A percentile compares a stretch with the other conserved stretches of the same genome.
Conservation (phyloP, 1,284 basidiomycete genomes). For the Trichosporon coremiiforme region DNA sequence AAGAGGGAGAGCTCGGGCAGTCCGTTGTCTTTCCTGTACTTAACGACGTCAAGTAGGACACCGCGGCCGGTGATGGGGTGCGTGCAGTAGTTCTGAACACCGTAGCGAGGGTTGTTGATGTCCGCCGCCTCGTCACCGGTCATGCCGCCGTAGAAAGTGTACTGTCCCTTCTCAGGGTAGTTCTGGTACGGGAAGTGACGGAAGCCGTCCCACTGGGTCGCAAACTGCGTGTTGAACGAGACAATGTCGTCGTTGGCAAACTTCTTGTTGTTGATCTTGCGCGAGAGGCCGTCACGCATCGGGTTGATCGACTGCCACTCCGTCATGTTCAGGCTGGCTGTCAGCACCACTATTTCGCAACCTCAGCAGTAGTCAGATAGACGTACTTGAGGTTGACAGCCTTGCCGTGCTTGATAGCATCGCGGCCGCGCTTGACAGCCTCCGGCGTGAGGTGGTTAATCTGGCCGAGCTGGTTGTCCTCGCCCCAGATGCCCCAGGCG, state of each 20-base stretch:
- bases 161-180: conserved; percentile 27
- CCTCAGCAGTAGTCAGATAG: background rate
- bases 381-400: conserved; percentile 44
- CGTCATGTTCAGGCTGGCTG: conserved; percentile 21
- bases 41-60: conserved; percentile 32
- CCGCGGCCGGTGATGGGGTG: conserved; percentile 34
- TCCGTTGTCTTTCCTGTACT: conserved; percentile 46
- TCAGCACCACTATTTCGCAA: background rate
- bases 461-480: conserved; percentile 43
- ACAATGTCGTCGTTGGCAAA: conserved; percentile 46
- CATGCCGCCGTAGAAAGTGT: conserved; percentile 30
- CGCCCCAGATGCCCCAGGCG: conserved; percentile 44
- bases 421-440: conserved; percentile 38
- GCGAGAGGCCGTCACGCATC: background rate
- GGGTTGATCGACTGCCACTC: conserved; percentile 13
- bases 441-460: conserved; percentile 45
- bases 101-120: conserved; percentile 20
- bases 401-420: conserved; percentile 42
- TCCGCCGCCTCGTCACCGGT: conserved; percentile 24
- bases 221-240: conserved; percentile 54
- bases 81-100: conserved; percentile 28
- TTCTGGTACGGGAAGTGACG: conserved; percentile 45
- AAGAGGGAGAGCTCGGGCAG: conserved; percentile 41
- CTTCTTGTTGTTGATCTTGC: conserved; percentile 4
- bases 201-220: conserved; percentile 57